Evolutionary conservation across 768 basidiomycete species (phyloP).

Genomic region (Leccinum disarticulatum): DNA sequence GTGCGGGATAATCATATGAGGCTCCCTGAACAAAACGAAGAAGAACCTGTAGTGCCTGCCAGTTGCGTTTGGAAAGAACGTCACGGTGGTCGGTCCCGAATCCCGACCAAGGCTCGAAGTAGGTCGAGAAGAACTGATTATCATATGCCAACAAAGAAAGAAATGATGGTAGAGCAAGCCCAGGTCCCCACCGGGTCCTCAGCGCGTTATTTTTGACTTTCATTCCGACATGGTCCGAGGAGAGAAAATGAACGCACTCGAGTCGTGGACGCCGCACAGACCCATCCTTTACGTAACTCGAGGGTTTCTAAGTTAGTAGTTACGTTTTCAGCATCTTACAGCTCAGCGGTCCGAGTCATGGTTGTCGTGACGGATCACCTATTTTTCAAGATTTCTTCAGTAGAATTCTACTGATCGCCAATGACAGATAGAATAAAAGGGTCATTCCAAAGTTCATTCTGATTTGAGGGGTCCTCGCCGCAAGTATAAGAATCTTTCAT

Average conservation of each 20-base stretch:
- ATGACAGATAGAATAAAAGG: neutral
- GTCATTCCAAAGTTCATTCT: neutral
- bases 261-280: neutral
- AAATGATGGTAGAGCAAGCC: neutral
- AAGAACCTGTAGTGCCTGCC: neutral
- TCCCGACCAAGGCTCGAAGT: too few species aligned
- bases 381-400: neutral
- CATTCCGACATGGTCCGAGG: conserved; percentile 1
- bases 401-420: neutral
- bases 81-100: too few species aligned
- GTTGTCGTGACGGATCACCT: too few species aligned
- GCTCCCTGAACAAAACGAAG: neutral
- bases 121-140: too few species aligned
- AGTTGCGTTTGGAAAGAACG: conserved; percentile 3
- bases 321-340: neutral
- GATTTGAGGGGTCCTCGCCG: neutral
- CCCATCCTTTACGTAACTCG: neutral
- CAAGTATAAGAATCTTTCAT: neutral
- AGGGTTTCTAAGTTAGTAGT: too few species aligned
- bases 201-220: neutral
- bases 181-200: neutral
- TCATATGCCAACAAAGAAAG: neutral
- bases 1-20: neutral
- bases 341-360: neutral
- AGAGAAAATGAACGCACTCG: conserved; percentile 9